Evolutionary conservation across 208 protist species (phyloP), one percentile per base, ranked within the genome.

Genomic region (Borovskyia barvae): DNA sequence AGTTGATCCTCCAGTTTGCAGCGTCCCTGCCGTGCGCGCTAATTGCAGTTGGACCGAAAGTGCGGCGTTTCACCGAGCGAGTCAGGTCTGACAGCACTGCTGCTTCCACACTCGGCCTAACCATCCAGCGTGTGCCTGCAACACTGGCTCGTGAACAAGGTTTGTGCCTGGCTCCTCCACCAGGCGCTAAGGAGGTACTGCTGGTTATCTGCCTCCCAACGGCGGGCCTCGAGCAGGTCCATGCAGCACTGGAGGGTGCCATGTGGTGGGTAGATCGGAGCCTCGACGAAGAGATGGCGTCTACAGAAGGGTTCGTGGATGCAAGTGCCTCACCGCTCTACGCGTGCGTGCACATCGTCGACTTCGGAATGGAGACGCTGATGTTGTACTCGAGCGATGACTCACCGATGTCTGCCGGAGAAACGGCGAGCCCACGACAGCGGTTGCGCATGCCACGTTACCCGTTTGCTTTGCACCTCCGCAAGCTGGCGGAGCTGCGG

Each of bases 191-290:
- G 33, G 64, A 71, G 32, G 55, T 64, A 40, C 15, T 71, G 39
- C 30, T 71, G n/a, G 55, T 71, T 2, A 55, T 41, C 11, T 20
- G 47, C 20, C 32, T 32, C 1, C 20, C 17, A 0, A 7, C 26
- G 4, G 26, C 19, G 2, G 9, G 22, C 0, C 15, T 8, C 11
- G 40, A 36, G 37, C 41, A 22, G 12, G 55, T 11, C 0, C 25
- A 37, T 6, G 29, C 33, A 5, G 55, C 48, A 2, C 45, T 59
- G n/a, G 41, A 56, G 36, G 48, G 37, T 11, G 24, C 26, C 26
- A 64, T 71, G 64, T 71, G 64, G 64, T 71, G 64, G 64, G 55
- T 71, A 0, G 64, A 71, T 15, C 64, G 64, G 12, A 54, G 45
- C 20, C 19, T 64, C 7, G 15, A 39, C 9, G 52, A 35, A 1